Base-by-base conservation (phyloP, 1,284 basidiomycete species). In the Sporisorium sorghi region DNA sequence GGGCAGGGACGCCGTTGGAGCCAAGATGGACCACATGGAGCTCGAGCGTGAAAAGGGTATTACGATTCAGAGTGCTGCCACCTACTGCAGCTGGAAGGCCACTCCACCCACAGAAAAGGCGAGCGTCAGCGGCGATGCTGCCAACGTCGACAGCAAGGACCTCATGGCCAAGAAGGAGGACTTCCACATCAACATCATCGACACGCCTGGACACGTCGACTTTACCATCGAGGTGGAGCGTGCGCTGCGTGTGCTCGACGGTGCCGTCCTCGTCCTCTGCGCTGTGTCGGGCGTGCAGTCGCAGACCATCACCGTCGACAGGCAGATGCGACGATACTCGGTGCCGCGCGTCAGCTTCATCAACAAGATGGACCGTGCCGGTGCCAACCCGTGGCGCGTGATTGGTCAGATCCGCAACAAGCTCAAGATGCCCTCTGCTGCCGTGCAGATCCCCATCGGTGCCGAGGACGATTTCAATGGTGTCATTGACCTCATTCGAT, bases 1-100 rank as follows among this genome's bases (percentile, higher is more conserved):
- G 77, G 97, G 97, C 42, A 89, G 92, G 58, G 96, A 99, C 85
- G 91, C 91, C 53, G 94, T 99, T 24, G 97, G 96, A 52, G 97
- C 96, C 24, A 99, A 99, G 88, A 99, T 99, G 97, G 96, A 99
- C 86, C 93, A 91, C 82, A 99, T 99, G 96, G 97, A 99, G 79
- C 88, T 99, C 9, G 97, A 99, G 85, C 88, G 96, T 51, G 97
- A 99, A 86, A 99, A 99, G 87, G 97, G 96, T 50, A 99, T 99
- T 83, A 99, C 97, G 30, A 99, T 99, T 76, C 96, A 99, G 86
- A 94, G 92, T 80, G 96, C 97, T 5, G 97, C 97, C 2, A 99
- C 97, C 0, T 99, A 96, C 86, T 97, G 94, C 82, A 94, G 97
- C 85, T 99, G 97, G 97, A 88, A 91, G 52, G 89, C 93, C 0